These are phyloP conservation scores for Hypomyces perniciosus DNA, from an alignment of 2,329 filamentous ascomycete species.

Conservation along the genomic window DNA sequence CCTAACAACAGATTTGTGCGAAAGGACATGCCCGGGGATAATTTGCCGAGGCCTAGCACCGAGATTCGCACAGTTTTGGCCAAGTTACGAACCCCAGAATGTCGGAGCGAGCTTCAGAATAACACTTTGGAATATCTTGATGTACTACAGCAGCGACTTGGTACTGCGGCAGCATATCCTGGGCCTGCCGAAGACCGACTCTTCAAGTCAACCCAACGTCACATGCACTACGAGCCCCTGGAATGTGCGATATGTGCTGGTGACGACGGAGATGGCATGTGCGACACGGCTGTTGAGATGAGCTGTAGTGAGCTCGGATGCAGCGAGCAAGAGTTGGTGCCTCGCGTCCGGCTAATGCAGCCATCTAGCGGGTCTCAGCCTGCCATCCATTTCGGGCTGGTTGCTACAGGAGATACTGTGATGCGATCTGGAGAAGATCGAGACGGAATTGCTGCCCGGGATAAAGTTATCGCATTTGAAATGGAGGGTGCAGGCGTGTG, in stretches of 20 bases:
- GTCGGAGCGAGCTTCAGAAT: constrained; percentile 8
- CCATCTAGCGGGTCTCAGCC: neutral
- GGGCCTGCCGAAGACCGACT: neutral
- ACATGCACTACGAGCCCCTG: too few relatives aligned
- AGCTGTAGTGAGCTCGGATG: neutral
- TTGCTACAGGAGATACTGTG: constrained; percentile 33
- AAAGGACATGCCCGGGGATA: constrained; percentile 19
- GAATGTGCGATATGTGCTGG: too few relatives aligned
- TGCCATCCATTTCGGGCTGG: constrained; percentile 24
- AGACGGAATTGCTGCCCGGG: constrained; percentile 23
- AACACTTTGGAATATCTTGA: constrained; percentile 9
- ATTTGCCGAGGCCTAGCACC: constrained; percentile 15
- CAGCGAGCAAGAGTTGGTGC: neutral
- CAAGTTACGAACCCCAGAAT: constrained; percentile 15
- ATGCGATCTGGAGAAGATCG: constrained; percentile 31
- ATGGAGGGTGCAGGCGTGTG: constrained; percentile 26
- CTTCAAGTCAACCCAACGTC: too few relatives aligned
- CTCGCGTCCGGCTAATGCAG: neutral
- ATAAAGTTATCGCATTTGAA: constrained; percentile 24
- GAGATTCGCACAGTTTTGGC: constrained; percentile 19
- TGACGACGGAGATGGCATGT: too few relatives aligned
- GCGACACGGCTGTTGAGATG: neutral
- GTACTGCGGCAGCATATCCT: neutral
- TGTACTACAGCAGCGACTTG: neutral
- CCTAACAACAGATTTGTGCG: constrained; percentile 16